Evolutionary conservation across 768 basidiomycete species (phyloP).

Genomic region (Boletus tomentosulus): DNA sequence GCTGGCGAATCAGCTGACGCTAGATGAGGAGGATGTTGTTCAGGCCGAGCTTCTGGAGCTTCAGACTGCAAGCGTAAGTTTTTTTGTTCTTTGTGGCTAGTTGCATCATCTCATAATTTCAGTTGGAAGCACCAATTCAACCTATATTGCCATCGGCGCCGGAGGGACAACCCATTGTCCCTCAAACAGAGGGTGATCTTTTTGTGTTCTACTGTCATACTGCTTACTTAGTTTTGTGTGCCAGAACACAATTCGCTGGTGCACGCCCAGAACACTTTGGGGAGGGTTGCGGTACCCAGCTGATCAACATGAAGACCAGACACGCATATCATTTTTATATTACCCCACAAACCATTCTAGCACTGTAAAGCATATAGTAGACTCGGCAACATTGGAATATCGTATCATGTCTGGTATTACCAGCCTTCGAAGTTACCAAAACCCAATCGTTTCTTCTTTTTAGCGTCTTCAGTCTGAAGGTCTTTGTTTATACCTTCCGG

Average conservation of each 20-base stretch:
- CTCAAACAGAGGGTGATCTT: conserved; percentile 31
- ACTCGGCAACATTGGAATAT: not conserved
- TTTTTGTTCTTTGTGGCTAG: not conserved
- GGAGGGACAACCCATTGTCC: conserved; percentile 36
- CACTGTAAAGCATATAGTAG: conserved; percentile 10
- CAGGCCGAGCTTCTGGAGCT: conserved; percentile 75
- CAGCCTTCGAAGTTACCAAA: conserved; percentile 91
- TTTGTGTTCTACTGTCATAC: not conserved
- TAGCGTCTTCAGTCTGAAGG: conserved; percentile 42
- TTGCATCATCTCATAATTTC: conserved; percentile 1
- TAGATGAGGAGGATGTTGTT: conserved; percentile 93
- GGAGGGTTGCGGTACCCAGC: conserved; percentile 20
- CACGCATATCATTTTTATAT: not conserved
- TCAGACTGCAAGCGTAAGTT: conserved; percentile 58
- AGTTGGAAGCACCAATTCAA: conserved; percentile 30
- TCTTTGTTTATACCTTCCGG: conserved; percentile 16
- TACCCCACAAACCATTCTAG: conserved; percentile 7
- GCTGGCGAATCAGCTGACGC: conserved; percentile 72
- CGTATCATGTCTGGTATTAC: conserved; percentile 34
- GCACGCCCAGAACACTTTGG: not conserved
- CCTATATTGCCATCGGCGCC: conserved; percentile 56
- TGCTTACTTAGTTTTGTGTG: conserved; percentile 1
- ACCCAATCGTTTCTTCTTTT: conserved; percentile 80
- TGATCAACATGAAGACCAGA: conserved; percentile 9
- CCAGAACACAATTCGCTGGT: conserved; percentile 2